Conservation (phyloP, 2,329 filamentous ascomycete genomes). For the Talaromyces sp. region DNA sequence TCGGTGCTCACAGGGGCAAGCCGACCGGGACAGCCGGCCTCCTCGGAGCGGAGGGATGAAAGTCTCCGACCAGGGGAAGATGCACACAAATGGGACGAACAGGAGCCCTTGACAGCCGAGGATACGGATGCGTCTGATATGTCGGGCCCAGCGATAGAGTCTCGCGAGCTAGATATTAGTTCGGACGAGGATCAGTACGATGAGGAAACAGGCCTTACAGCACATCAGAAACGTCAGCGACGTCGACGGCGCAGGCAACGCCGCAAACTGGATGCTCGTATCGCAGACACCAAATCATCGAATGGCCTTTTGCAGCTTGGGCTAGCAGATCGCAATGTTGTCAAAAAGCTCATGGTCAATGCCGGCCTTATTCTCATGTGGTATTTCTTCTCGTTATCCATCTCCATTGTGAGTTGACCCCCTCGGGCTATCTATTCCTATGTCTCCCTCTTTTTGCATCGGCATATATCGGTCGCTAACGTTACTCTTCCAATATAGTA, state of each 20-base stretch:
- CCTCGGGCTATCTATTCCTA: neutral
- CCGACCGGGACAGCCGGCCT: conserved; percentile 49
- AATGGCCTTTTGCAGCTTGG: conserved; percentile 63
- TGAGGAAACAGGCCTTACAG: conserved; percentile 84
- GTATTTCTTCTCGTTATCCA: conserved; percentile 91
- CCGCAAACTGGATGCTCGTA: conserved; percentile 69
- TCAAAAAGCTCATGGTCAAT: conserved; percentile 72
- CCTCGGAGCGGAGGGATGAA: conserved; percentile 42
- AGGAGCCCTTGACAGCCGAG: conserved; percentile 36
- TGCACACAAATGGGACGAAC: conserved; percentile 34
- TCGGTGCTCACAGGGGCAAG: conserved; percentile 47
- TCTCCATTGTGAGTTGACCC: conserved; percentile 72
- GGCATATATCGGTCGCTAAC: neutral
- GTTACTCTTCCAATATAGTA: conserved; percentile 60
- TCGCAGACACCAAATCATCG: conserved; percentile 64
- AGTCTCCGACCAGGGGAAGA: conserved; percentile 27
- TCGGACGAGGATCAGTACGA: conserved; percentile 80
- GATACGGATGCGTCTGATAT: conserved; percentile 43
- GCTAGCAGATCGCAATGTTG: conserved; percentile 72
- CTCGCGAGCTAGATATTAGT: conserved; percentile 61
- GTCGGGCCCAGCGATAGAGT: conserved; percentile 45
- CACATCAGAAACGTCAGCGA: conserved; percentile 66
- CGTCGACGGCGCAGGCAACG: conserved; percentile 69
- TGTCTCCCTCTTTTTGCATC: neutral
- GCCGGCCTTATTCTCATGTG: conserved; percentile 80